Evolutionary conservation across 306 rosid species (phyloP), one percentile per base, ranked within the genome.

Genomic region (Fragaria ananassa): DNA sequence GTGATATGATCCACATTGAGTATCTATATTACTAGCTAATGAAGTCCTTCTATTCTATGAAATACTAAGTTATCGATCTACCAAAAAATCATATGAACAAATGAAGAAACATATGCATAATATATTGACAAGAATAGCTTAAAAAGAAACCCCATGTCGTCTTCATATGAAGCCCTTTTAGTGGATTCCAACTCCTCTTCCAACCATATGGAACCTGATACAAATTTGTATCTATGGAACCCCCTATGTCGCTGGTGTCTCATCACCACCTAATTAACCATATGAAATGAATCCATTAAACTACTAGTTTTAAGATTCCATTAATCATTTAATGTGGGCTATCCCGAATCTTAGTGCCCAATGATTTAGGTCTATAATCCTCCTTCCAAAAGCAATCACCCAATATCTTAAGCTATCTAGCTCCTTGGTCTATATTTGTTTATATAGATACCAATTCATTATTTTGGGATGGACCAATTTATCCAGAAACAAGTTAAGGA

Each of bases 131-230:
- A 51, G 31, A 8, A 56, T 21, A 19, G 4, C 35, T 25, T 27
- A 25, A 29, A 29, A 21, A 25, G 64, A 60, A 60, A 25, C 34
- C 14, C 19, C n/a, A 74, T 88, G 86, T 89, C 86, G 74, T 87
- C 74, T 87, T 83, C 86, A 90, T 71, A 81, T 77, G 88, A 80
- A 83, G 86, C 96, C 78, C 82, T 83, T 81, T 81, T 78, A 91
- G 98, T 94, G 98, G 93, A 90, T 86, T 91, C 98, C 98, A 90
- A 94, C 98, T 88, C 98, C 88, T 76, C 90, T 62, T 87, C 93
- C 92, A 90, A 79, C 97, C 86, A 84, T 29, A 29, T 29, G 31
- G 31, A 29, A 29, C 31, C 31, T 27, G 27, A 27, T 27, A 29
- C 31, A 29, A 29, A 29, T 29, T 29, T 29, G 31, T 29, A 29